Percentiles rank a stretch among this genome's conserved stretches.
Evolutionary conservation across 2,329 filamentous ascomycete genomes (phyloP).

Genomic region (Aspergillus neoniger): DNA sequence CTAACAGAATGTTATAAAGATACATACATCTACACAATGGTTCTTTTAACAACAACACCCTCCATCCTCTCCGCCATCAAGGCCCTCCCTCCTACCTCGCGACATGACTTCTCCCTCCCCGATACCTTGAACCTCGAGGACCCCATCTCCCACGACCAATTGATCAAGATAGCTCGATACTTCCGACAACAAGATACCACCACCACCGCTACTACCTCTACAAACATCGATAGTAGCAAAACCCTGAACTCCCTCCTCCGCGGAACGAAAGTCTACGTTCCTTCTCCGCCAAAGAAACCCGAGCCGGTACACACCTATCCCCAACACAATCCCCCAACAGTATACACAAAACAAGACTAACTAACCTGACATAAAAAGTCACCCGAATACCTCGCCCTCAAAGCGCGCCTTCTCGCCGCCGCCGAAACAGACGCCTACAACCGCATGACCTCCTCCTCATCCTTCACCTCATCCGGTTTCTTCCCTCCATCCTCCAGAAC

Average conservation of each 20-base stretch:
- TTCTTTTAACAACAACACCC: conserved; percentile 44
- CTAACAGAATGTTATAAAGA: background rate
- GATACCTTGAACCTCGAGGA: conserved; percentile 28
- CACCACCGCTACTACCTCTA: background rate
- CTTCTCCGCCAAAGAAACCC: conserved; percentile 78
- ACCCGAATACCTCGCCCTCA: conserved; percentile 79
- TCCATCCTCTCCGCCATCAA: conserved; percentile 43
- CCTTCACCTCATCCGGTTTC: conserved; percentile 50
- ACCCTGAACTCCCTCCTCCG: conserved; percentile 71
- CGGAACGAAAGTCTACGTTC: conserved; percentile 70
- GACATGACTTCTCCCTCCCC: conserved; percentile 39
- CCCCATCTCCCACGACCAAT: conserved; percentile 46
- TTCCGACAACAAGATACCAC: conserved; percentile 19
- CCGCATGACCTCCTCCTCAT: conserved; percentile 69
- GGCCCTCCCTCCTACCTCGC: conserved; percentile 32
- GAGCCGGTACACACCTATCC: conserved; percentile 63
- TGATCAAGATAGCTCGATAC: conserved; percentile 41
- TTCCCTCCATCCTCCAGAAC: conserved; percentile 53
- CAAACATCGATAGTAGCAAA: conserved; percentile 17
- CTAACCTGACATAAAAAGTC: too few relatives aligned
- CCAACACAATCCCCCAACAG: background rate
- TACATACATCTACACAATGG: conserved; percentile 33
- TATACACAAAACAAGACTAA: background rate
- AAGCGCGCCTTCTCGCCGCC: conserved; percentile 79
- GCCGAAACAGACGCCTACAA: conserved; percentile 82